Base-by-base conservation (phyloP, 441 rosid species). In the Populus tomentosa region DNA sequence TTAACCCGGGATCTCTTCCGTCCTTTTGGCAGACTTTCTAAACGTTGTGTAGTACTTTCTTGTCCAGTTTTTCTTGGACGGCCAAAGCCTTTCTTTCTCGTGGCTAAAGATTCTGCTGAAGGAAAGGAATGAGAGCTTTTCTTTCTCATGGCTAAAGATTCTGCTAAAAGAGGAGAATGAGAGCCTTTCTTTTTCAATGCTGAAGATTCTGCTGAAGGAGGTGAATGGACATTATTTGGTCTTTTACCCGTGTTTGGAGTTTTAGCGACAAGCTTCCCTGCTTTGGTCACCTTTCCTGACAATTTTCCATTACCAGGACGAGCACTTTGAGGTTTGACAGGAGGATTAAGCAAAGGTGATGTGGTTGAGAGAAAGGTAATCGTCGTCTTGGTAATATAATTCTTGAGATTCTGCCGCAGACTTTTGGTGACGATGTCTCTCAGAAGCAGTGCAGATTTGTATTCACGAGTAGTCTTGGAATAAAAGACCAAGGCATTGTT, bases 401-500 rank as follows among this genome's bases (percentile, higher is more conserved):
- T 83, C 82, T 81, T 85, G n/a, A 86, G 79, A 79, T 85, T 87
- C 26, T 84, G 86, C 76, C 62, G 82, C 73, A 90, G 71, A 74
- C 91, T 86, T 79, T 84, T 82, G 32, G 81, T 87, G 63, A 89
- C 90, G n/a, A 87, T 80, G 67, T 84, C 88, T 82, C 98, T 86
- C 30, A 95, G 90, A 3, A 73, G 83, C 10, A 84, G 62, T 0
- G 93, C 99, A 1, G 97, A 90, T 87, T 95, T 93, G 80, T 92
- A 83, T 73, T 95, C 99, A 3, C 92, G 90, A 1, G 99, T 95
- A 81, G 85, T 93, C 81, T 85, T 87, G 50, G 98, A 89, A 72
- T 91, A 95, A 78, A 95, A 93, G 33, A 91, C 85, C 65, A 91
- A 75, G 10, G 93, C 93, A 66, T 95, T 95, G 84, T 92, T 95